phyloP scores from a whole-genome alignment of 306 rosid species.

The Sindora glabra region DNA sequence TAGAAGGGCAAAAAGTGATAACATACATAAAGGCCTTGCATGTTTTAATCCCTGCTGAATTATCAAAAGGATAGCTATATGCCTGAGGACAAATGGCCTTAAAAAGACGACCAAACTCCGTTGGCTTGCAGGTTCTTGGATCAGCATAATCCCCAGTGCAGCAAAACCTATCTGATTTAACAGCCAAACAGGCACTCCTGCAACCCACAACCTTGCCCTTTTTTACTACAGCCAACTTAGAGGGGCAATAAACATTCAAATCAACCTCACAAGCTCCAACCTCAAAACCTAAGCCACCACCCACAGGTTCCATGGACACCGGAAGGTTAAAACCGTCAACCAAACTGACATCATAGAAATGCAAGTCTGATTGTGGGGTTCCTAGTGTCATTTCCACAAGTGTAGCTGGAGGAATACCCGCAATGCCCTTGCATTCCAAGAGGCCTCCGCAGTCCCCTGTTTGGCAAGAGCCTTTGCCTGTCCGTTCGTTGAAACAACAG shows the following conservation, averaged over 20 bases:
- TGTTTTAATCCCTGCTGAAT: slow-evolving; percentile 41
- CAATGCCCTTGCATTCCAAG: slow-evolving; percentile 45
- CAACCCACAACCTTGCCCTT: slow-evolving; percentile 62
- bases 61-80: slow-evolving; percentile 64
- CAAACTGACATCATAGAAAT: slow-evolving; percentile 67
- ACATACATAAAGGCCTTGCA: slow-evolving; percentile 48
- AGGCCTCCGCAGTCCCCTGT: slow-evolving; percentile 64
- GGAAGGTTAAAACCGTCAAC: slow-evolving; percentile 74
- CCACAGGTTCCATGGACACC: slow-evolving; percentile 34
- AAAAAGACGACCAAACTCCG: slow-evolving; percentile 37
- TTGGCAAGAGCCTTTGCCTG: slow-evolving; percentile 45
- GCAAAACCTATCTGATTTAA: slow-evolving; percentile 46
- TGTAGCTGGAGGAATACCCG: slow-evolving; percentile 65
- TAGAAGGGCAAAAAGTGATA: slow-evolving; percentile 61
- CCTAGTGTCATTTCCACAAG: slow-evolving; percentile 59
- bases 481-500: slow-evolving; percentile 33
- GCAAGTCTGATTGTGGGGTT: slow-evolving; percentile 37
- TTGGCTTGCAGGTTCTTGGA: slow-evolving; percentile 45
- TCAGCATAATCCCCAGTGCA: slow-evolving; percentile 52
- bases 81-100: slow-evolving; percentile 56
- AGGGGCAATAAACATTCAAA: slow-evolving; percentile 50
- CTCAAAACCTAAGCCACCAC: slow-evolving; percentile 31
- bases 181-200: slow-evolving; percentile 71
- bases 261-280: slow-evolving; percentile 51
- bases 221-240: slow-evolving; percentile 31